phyloP scores from a whole-genome alignment of 768 basidiomycete species.

The Russula dissimulans region DNA sequence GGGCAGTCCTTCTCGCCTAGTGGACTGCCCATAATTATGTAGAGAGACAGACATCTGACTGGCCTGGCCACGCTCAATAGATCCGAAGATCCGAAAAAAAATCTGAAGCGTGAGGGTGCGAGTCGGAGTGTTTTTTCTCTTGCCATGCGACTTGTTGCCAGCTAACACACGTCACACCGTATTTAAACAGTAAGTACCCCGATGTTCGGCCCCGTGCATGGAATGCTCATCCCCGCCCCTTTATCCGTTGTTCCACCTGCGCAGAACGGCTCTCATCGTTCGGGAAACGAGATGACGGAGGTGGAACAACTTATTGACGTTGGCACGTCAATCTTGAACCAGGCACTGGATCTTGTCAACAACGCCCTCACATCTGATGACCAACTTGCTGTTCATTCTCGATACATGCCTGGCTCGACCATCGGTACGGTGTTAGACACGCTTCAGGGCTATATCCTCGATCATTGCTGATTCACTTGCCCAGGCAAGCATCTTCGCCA shows the following conservation, averaged over 20 bases:
- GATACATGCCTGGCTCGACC: slow-evolving; percentile 76
- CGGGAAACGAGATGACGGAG: slow-evolving; percentile 21
- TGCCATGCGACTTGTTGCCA: slow-evolving; percentile 1
- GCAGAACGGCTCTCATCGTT: slow-evolving; percentile 2
- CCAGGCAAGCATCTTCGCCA: slow-evolving; percentile 81
- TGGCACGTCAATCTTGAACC: slow-evolving; percentile 55
- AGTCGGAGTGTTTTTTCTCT: neutral
- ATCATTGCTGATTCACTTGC: neutral
- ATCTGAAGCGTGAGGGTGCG: neutral
- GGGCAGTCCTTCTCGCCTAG: slow-evolving; percentile 19
- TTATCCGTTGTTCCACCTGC: neutral
- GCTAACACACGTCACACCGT: too few species aligned
- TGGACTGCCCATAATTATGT: slow-evolving; percentile 76
- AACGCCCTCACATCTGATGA: slow-evolving; percentile 55
- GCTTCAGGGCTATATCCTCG: neutral
- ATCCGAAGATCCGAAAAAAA: neutral
- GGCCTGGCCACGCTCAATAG: neutral
- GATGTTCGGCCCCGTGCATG: neutral
- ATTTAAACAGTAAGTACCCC: neutral
- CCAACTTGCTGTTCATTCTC: slow-evolving; percentile 60
- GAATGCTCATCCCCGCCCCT: neutral
- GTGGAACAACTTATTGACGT: slow-evolving; percentile 55
- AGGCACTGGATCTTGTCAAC: slow-evolving; percentile 66
- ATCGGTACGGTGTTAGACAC: slow-evolving; percentile 45
- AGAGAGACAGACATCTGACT: slow-evolving; percentile 42